A percentile compares a stretch with the other conserved stretches of the same genome.
Conservation (phyloP, 179 eudicot species). For the Actinidia polygama region DNA sequence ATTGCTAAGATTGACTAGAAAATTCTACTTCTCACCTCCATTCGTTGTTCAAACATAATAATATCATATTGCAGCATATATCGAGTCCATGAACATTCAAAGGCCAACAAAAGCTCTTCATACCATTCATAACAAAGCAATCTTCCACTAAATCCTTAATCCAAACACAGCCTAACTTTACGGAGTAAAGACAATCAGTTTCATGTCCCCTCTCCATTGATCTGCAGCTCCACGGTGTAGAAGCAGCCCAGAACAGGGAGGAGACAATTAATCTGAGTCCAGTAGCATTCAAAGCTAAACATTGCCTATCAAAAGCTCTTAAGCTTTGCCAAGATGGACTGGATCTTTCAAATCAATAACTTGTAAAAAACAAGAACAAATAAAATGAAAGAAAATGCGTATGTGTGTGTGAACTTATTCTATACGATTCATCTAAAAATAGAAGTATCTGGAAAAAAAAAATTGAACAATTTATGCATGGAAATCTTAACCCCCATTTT, state of each 20-base stretch:
- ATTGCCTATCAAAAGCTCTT: conserved; percentile 16
- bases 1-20: no score
- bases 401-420: not conserved
- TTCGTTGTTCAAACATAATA: no score
- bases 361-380: not conserved
- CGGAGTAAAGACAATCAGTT: not conserved
- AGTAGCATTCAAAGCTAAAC: conserved; percentile 32
- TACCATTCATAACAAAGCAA: no score
- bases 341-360: not conserved
- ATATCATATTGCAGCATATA: no score
- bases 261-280: conserved; percentile 23
- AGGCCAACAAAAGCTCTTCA: no score
- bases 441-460: no score
- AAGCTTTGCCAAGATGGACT: conserved; percentile 35
- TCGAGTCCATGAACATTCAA: no score
- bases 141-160: no score
- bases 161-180: not conserved
- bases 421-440: not conserved
- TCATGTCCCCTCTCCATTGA: not conserved
- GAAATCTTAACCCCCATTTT: not conserved
- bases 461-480: not conserved
- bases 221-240: conserved; percentile 11
- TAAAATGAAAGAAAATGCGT: not conserved
- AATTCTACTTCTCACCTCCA: no score
- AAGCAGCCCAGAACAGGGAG: conserved; percentile 21